Percentiles rank a stretch among this genome's conserved stretches.
phyloP scores from a whole-genome alignment of 352 stramenopile genomes.

The Hyaloperonospora arabidopsidis region DNA sequence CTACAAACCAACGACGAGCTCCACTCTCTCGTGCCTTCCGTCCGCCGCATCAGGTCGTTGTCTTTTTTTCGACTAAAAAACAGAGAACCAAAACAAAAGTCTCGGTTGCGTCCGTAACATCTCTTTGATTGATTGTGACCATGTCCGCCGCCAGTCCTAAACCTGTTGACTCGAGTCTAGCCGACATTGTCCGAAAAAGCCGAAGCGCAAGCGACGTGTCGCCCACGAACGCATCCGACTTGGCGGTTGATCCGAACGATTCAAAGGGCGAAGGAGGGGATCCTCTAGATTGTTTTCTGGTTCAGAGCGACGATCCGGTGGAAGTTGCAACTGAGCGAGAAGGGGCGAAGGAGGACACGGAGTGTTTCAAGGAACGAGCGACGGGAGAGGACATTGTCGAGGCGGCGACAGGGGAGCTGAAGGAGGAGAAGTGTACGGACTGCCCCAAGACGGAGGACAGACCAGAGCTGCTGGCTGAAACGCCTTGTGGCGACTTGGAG shows the following conservation, averaged over 20 bases:
- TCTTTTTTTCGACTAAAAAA: no score
- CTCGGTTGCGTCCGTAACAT: conserved; percentile 15
- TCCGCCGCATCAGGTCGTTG: conserved; percentile 1
- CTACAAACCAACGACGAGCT: no score
- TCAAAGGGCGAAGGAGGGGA: conserved; percentile 12
- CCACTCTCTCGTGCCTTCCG: background rate
- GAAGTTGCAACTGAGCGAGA: conserved; percentile 16
- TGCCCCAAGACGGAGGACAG: background rate
- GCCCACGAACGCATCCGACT: conserved; percentile 13
- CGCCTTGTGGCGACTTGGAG: background rate
- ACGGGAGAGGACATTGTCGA: conserved; percentile 2
- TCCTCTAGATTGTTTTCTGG: background rate
- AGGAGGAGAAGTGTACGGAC: conserved; percentile 13
- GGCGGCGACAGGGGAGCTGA: background rate
- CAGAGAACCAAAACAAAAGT: background rate
- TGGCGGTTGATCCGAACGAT: conserved; percentile 11
- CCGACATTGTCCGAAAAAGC: conserved; percentile 9
- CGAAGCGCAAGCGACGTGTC: conserved; percentile 15
- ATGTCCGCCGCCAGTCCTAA: conserved; percentile 1
- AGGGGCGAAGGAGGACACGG: conserved; percentile 15
- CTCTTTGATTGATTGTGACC: conserved; percentile 1
- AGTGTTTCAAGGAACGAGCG: conserved; percentile 17
- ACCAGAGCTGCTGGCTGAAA: background rate
- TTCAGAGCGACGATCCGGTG: conserved; percentile 5
- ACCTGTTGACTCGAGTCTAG: background rate